Conservation (phyloP, 139 green algal genomes). For the Chlorella vulgaris region DNA sequence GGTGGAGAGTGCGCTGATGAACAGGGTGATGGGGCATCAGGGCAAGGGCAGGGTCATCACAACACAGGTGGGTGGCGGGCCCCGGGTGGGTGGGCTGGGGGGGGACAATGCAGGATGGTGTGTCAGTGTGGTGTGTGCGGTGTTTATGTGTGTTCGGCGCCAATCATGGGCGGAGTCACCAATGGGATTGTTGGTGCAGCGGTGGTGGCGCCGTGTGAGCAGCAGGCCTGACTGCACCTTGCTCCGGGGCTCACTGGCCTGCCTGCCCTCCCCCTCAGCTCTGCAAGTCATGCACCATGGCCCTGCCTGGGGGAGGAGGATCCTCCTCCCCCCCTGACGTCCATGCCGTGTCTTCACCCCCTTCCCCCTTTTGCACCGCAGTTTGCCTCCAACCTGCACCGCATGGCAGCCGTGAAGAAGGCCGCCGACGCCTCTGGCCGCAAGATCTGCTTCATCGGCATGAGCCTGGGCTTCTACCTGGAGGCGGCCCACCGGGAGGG, state of each 20-base stretch:
- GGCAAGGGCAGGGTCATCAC: slow-evolving; percentile 89
- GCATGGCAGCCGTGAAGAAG: slow-evolving; percentile 87
- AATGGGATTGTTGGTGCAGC: too few relatives aligned
- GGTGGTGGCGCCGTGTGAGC: too few relatives aligned
- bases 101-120: not conserved
- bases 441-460: slow-evolving; percentile 92
- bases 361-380: not conserved
- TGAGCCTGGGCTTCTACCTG: slow-evolving; percentile 91
- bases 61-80: slow-evolving; percentile 60
- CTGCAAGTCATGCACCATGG: too few relatives aligned
- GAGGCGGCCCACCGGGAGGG: slow-evolving; percentile 86
- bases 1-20: slow-evolving; percentile 79
- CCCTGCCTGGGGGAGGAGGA: too few relatives aligned
- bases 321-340: not conserved
- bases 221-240: too few relatives aligned
- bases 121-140: not conserved
- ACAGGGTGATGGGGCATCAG: slow-evolving; percentile 71
- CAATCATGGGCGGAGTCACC: too few relatives aligned
- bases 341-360: not conserved
- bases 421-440: slow-evolving; percentile 90
- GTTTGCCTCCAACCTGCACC: slow-evolving; percentile 52
- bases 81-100: not conserved
- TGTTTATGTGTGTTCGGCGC: too few relatives aligned
- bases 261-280: too few relatives aligned
- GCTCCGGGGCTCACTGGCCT: too few relatives aligned